Percentiles rank a stretch among this genome's conserved stretches.
Conservation (phyloP, 1,284 basidiomycete genomes). For the Ustilago esculenta region DNA sequence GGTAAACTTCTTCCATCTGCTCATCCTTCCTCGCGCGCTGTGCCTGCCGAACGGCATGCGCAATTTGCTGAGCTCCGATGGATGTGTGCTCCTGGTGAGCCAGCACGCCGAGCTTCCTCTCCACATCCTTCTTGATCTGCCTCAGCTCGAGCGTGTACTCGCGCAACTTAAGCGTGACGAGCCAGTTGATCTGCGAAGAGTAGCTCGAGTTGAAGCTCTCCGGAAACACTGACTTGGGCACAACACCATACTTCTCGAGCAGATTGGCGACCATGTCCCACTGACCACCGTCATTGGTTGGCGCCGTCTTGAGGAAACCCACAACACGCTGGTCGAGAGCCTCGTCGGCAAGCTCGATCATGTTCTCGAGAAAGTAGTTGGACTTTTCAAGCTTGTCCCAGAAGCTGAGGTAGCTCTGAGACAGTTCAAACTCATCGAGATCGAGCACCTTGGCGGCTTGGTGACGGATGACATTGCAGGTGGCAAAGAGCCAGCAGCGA, state of each 20-base stretch:
- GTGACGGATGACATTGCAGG: slow-evolving; percentile 80
- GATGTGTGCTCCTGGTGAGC: neutral
- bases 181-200: slow-evolving; percentile 77
- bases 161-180: slow-evolving; percentile 88
- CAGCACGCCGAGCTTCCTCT: slow-evolving; percentile 68
- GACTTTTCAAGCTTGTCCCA: slow-evolving; percentile 83
- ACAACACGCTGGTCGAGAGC: slow-evolving; percentile 85
- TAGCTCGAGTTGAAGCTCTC: slow-evolving; percentile 85
- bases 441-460: slow-evolving; percentile 85
- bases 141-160: slow-evolving; percentile 88
- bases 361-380: slow-evolving; percentile 90
- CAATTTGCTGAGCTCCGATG: slow-evolving; percentile 1
- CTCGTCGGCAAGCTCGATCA: slow-evolving; percentile 82
- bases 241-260: slow-evolving; percentile 48
- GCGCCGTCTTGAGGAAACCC: slow-evolving; percentile 78
- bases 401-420: slow-evolving; percentile 73
- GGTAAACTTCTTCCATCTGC: slow-evolving; percentile 84
- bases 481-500: slow-evolving; percentile 52
- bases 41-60: slow-evolving; percentile 47
- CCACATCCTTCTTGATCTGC: slow-evolving; percentile 69
- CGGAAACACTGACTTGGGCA: slow-evolving; percentile 77
- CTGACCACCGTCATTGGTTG: slow-evolving; percentile 80
- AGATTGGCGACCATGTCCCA: slow-evolving; percentile 90
- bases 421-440: slow-evolving; percentile 86
- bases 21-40: slow-evolving; percentile 77